phyloP scores from a whole-genome alignment of 2,329 filamentous ascomycete genomes.

The Apiospora rasikravindrae region DNA sequence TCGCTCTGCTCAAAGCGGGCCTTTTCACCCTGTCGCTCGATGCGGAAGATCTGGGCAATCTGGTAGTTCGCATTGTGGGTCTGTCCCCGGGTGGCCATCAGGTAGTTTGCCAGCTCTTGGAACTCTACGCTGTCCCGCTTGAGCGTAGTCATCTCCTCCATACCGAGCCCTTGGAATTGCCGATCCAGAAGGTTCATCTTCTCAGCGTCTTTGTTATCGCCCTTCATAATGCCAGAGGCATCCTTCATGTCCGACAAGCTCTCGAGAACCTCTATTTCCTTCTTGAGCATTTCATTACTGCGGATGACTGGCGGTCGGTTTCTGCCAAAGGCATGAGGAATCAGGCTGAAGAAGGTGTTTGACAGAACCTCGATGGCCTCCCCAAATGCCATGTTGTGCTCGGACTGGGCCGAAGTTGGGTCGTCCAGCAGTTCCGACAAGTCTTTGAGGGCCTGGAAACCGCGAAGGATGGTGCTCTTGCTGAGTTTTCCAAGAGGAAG shows the following conservation, averaged over 20 bases:
- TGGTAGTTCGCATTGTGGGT: slow-evolving; percentile 68
- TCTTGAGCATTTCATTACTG: slow-evolving; percentile 64
- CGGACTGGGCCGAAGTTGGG: slow-evolving; percentile 48
- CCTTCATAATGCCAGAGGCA: slow-evolving; percentile 77
- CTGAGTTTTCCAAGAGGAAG: slow-evolving; percentile 84
- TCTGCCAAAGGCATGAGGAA: slow-evolving; percentile 77
- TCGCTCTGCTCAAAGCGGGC: slow-evolving; percentile 67
- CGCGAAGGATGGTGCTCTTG: slow-evolving; percentile 75
- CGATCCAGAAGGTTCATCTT: slow-evolving; percentile 70
- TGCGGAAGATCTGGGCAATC: slow-evolving; percentile 80
- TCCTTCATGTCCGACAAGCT: slow-evolving; percentile 86
- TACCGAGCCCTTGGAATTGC: slow-evolving; percentile 72
- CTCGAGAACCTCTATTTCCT: slow-evolving; percentile 80
- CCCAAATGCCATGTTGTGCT: slow-evolving; percentile 45
- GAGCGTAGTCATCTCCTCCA: slow-evolving; percentile 79
- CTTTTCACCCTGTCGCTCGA: slow-evolving; percentile 75
- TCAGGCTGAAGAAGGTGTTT: slow-evolving; percentile 80
- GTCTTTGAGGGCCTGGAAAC: slow-evolving; percentile 79
- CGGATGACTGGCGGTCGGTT: slow-evolving; percentile 72
- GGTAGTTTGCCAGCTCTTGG: slow-evolving; percentile 66
- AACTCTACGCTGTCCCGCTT: slow-evolving; percentile 67
- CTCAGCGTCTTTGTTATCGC: slow-evolving; percentile 55
- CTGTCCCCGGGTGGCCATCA: slow-evolving; percentile 67
- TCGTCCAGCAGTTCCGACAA: slow-evolving; percentile 70
- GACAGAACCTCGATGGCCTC: slow-evolving; percentile 67